Base-by-base conservation (phyloP, 2,329 filamentous ascomycete species). In the Aspergillus tanneri region DNA sequence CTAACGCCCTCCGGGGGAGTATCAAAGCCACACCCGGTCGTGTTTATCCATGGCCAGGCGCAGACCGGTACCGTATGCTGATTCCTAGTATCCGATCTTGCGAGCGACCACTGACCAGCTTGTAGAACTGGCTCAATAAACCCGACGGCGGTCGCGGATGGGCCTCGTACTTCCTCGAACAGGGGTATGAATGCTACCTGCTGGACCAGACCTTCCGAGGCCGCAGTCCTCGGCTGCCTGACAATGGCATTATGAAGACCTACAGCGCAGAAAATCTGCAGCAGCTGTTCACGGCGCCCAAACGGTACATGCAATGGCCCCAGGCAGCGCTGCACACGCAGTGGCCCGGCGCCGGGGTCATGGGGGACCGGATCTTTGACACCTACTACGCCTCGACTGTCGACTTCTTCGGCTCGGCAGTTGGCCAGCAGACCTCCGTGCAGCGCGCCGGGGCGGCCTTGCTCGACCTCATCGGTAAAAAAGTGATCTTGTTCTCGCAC, bases 141-240 rank as follows among this genome's bases (percentile, higher is more conserved):
- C 76, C 76, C 3, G 75, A 79, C 53, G 71, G 69, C 25, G 63
- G 70, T 5, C 50, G 62, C 47, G 76, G 76, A 34, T 79, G 75
- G 76, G 73, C 74, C 2, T 72, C 73, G 0, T 73, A 69, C 50
- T 77, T 76, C 50, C 59, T 78, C 12, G 57, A 65, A 6, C 58
- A 70, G 23, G 76, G 76, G 12, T 77, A 77, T 50, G 65, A 64
- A 21, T 65, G 76, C 38, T 79, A 77, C 54, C 61, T 79, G 16
- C 54, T 69, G 12, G 72, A 75, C 48, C 66, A 68, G 46, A 64
- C 70, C 22, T 63, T 61, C 46, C 66, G 70, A 11, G 72, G 68
- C 16, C 61, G 67, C 18, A 67, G 64, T 37, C 54, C 65, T 9
- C 39, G 25, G 21, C 16, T 55, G 18, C 52, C 59, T 16, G 49